These are phyloP conservation scores for Pleurotus giganteus DNA, from an alignment of 768 basidiomycete species.

Conservation along the genomic window DNA sequence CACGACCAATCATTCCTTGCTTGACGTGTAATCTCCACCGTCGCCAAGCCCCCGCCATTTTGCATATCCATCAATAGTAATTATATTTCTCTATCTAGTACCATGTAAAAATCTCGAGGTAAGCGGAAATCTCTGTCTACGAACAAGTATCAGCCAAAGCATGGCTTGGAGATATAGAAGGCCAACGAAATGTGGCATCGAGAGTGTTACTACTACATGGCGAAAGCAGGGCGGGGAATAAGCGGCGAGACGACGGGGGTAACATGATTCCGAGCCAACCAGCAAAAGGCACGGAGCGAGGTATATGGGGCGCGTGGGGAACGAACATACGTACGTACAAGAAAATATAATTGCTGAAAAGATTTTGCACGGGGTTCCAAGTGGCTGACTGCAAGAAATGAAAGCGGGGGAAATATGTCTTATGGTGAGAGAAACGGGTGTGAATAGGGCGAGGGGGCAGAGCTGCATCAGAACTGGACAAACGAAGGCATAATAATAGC, in stretches of 20 bases:
- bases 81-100: conserved; percentile 8
- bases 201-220: background rate
- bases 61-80: background rate
- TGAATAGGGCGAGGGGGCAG: background rate
- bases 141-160: no score
- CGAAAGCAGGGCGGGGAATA: background rate
- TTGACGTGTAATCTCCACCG: background rate
- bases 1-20: conserved; percentile 3
- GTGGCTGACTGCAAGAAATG: conserved; percentile 4
- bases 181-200: background rate
- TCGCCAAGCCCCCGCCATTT: background rate
- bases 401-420: background rate
- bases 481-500: conserved; percentile 8
- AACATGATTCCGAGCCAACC: background rate
- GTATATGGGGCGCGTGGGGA: conserved; percentile 2
- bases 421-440: no score
- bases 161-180: no score
- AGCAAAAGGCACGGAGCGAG: background rate
- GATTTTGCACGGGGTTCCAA: background rate
- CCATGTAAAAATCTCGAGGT: background rate
- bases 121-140: no score
- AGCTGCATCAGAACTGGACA: background rate
- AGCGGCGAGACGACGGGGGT: background rate
- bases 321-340: conserved; percentile 3
- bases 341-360: conserved; percentile 2